Evolutionary conservation across 1,284 basidiomycete genomes (phyloP), one percentile per base, ranked within the genome.

Genomic region (Hemileia vastatrix): DNA sequence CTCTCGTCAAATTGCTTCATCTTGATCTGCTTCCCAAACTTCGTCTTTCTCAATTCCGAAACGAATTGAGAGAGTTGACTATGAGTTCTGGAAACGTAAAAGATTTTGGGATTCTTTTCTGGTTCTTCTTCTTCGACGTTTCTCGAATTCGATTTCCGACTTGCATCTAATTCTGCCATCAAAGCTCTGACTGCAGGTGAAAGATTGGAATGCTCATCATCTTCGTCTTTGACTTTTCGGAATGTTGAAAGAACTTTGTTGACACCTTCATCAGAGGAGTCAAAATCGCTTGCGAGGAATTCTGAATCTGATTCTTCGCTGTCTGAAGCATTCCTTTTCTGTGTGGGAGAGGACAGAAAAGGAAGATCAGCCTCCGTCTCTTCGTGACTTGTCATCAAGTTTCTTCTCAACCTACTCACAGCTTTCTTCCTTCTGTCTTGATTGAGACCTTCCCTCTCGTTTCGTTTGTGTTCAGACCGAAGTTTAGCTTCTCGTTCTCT

Each of bases 1-100:
- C 23, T 55, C 31, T 49, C 57, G n/a, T n/a, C n/a, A n/a, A n/a
- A n/a, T n/a, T 61, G 51, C 31, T 55, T 66, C 27, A 45, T 64
- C 15, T 57, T 33, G 31, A 47, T 24, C 68, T 70, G 54, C 76
- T 77, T 31, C 63, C 72, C 54, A 73, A 83, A 79, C 6, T 79
- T 80, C 2, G 90, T 83, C 71, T 86, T 89, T 43, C 81, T 81
- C 6, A 97, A 80, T 76, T 98, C 95, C 3, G 86, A 84, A 9
- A 94, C 81, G 11, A 97, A 83, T 74, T 98, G 94, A 0, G 90
- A 82, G 2, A 98, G 83, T 72, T 98, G 94, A 1, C 90, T 91
- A 76, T 98, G 94, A 0, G 94, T 98, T 31, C 95, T 82, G 0
- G 93, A 96, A 0, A 91, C 88, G 74, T 93, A 96, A 74, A 86